Percentiles rank a stretch among this genome's conserved stretches.
These are phyloP conservation scores for Gentiana straminea DNA, from an alignment of 257 asterid species.

Conservation along the genomic window DNA sequence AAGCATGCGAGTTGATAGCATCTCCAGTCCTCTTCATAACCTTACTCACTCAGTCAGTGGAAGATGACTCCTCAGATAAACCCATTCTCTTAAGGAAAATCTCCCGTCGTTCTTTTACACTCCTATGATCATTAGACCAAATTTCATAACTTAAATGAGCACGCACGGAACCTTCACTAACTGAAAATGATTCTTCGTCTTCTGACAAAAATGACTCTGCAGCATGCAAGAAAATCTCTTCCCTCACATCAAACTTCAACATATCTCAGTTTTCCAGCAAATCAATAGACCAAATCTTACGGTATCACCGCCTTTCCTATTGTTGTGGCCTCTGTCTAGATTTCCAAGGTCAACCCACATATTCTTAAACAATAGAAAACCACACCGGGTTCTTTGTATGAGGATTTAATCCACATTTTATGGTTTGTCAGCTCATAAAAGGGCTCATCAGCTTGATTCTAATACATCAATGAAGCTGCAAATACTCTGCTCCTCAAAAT, in stretches of 20 bases:
- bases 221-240: constrained; percentile 61
- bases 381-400: constrained; percentile 41
- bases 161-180: constrained; percentile 14
- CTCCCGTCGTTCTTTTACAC: constrained; percentile 49
- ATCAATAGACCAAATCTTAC: constrained; percentile 36
- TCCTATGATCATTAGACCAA: constrained; percentile 59
- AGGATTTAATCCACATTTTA: constrained; percentile 10
- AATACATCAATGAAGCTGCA: no score
- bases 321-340: constrained; percentile 34
- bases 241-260: constrained; percentile 34
- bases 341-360: constrained; percentile 21
- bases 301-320: constrained; percentile 59
- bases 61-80: constrained; percentile 14
- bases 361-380: constrained; percentile 10
- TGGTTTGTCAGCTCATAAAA: no score
- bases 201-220: constrained; percentile 30
- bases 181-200: constrained; percentile 12
- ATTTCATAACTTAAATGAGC: constrained; percentile 17
- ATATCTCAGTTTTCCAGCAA: constrained; percentile 41
- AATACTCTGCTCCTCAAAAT: no score
- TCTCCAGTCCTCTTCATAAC: background rate
- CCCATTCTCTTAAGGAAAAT: constrained; percentile 41
- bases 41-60: no score
- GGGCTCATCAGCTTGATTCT: no score
- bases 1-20: constrained; percentile 14